Evolutionary conservation across 768 basidiomycete genomes (phyloP).

Genomic region (Candolleomyces aberdarensis): DNA sequence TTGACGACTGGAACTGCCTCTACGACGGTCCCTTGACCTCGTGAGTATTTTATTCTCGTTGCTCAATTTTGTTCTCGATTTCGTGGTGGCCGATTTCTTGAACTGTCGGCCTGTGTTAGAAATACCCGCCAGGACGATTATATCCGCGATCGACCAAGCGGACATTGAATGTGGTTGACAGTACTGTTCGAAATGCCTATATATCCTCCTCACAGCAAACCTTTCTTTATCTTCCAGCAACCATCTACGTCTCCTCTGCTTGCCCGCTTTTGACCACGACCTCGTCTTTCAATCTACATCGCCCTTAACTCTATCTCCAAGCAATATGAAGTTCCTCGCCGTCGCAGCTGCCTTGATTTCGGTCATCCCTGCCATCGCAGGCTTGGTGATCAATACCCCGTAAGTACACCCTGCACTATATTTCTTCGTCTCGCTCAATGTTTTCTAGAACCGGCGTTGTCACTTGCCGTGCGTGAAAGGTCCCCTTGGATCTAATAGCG

Average conservation of each 20-base stretch:
- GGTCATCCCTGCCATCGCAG: conserved; percentile 33
- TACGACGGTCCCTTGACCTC: too few relatives aligned
- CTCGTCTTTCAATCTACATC: conserved; percentile 9
- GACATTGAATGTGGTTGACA: conserved; percentile 30
- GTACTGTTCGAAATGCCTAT: conserved; percentile 16
- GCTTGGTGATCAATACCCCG: conserved; percentile 67
- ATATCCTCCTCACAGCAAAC: conserved; percentile 9
- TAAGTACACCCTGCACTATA: conserved; percentile 32
- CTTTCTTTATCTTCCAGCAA: conserved; percentile 11
- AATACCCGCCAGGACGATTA: conserved; percentile 2
- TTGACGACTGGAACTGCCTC: too few relatives aligned
- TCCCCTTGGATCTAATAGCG: conserved; percentile 19
- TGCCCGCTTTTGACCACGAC: conserved; percentile 5
- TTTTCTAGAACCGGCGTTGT: conserved; percentile 26
- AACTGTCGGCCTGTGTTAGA: neutral
- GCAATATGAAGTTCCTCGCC: conserved; percentile 38
- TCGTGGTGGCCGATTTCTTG: too few relatives aligned
- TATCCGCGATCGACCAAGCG: conserved; percentile 22
- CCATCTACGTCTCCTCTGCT: conserved; percentile 10
- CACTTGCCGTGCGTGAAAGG: conserved; percentile 31
- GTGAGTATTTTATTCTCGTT: too few relatives aligned
- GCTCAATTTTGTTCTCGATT: too few relatives aligned
- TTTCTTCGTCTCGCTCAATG: neutral
- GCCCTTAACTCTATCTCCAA: conserved; percentile 4
- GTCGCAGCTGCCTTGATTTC: conserved; percentile 32